Evolutionary conservation across 129 eudicot species (phyloP).

Genomic region (Heracleum sosnowskyi): DNA sequence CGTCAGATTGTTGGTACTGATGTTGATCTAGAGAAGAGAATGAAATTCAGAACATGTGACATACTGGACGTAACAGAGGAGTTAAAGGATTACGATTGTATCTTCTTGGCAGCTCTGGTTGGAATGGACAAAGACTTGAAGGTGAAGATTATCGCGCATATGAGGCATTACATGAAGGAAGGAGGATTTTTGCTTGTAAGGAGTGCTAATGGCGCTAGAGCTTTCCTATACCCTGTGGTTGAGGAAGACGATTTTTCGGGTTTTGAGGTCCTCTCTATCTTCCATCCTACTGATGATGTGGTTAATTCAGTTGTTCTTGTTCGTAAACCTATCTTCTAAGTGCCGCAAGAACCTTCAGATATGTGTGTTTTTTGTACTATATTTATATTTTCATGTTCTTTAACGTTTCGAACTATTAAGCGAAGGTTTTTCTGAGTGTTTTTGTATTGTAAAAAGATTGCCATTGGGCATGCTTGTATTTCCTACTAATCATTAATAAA

Average conservation of each 20-base stretch:
- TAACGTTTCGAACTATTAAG: neutral
- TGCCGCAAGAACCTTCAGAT: neutral
- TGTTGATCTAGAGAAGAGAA: constrained; percentile 11
- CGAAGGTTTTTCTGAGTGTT: neutral
- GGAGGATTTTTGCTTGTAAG: constrained; percentile 17
- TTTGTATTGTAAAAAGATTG: neutral
- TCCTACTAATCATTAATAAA: neutral
- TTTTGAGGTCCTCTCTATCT: constrained; percentile 20
- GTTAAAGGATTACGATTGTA: constrained; percentile 17
- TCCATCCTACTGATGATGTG: constrained; percentile 26
- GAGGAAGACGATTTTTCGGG: constrained; percentile 17
- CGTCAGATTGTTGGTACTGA: constrained; percentile 7
- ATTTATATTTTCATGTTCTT: neutral
- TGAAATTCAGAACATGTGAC: constrained; percentile 17
- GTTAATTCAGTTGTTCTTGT: constrained; percentile 21
- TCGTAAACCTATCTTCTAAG: constrained; percentile 14
- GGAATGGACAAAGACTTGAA: constrained; percentile 22
- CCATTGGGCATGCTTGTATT: neutral
- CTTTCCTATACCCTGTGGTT: constrained; percentile 24
- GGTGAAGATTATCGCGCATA: constrained; percentile 18
- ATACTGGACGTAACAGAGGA: constrained; percentile 21
- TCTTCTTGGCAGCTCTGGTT: constrained; percentile 26
- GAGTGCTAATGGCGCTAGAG: constrained; percentile 25
- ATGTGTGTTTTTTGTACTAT: neutral
- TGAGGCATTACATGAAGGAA: constrained; percentile 18